These are phyloP conservation scores for Scedosporium apiospermum DNA, from an alignment of 2,329 filamentous ascomycete species.

Conservation along the genomic window DNA sequence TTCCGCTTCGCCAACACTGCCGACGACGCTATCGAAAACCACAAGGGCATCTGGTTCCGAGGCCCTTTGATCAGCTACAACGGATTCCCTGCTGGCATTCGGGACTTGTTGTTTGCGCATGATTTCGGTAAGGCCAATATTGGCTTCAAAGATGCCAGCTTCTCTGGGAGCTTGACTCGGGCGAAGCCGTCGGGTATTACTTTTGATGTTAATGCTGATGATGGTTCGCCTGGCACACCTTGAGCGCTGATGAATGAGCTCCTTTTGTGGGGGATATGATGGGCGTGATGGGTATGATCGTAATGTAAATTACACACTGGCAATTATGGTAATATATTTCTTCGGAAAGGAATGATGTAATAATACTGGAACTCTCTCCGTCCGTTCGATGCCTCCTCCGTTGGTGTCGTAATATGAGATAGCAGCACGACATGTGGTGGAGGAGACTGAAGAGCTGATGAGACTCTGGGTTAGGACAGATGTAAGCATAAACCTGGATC, in stretches of 20 bases:
- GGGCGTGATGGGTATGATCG: too few species aligned
- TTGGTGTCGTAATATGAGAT: too few species aligned
- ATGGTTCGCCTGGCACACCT: slow-evolving; percentile 8
- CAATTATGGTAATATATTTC: too few species aligned
- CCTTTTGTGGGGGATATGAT: too few species aligned
- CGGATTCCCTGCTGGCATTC: slow-evolving; percentile 17
- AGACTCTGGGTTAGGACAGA: too few species aligned
- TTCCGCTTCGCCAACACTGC: slow-evolving; percentile 21
- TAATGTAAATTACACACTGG: too few species aligned
- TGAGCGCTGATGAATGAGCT: background rate
- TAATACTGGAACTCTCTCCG: too few species aligned
- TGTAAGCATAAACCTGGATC: too few species aligned
- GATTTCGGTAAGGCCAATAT: slow-evolving; percentile 11
- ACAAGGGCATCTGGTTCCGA: slow-evolving; percentile 23
- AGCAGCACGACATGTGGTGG: too few species aligned
- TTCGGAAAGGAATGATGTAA: too few species aligned
- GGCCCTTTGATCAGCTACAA: slow-evolving; percentile 21
- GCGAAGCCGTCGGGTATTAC: slow-evolving; percentile 8
- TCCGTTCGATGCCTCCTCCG: too few species aligned
- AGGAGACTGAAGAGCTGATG: too few species aligned
- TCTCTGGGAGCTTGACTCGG: slow-evolving; percentile 7
- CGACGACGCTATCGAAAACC: slow-evolving; percentile 22
- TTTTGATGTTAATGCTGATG: slow-evolving; percentile 10
- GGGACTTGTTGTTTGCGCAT: slow-evolving; percentile 8
- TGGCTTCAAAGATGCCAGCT: slow-evolving; percentile 8